Percentiles rank a stretch among this genome's conserved stretches.
These are phyloP conservation scores for Mycosphaerella arachidis DNA, from an alignment of 2,329 filamentous ascomycete genomes.

Conservation along the genomic window DNA sequence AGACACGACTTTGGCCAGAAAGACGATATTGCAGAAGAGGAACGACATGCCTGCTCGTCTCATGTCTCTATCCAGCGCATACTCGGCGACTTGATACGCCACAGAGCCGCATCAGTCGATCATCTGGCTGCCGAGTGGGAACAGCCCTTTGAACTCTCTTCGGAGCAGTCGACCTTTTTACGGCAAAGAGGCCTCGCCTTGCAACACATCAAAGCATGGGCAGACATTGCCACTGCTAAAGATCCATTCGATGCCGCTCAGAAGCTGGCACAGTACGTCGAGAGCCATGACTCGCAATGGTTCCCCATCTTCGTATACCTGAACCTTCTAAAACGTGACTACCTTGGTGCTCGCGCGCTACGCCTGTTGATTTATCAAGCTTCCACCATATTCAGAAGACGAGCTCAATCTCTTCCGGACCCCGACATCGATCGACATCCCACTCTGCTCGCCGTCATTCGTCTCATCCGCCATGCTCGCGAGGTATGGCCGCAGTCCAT, in stretches of 20 bases:
- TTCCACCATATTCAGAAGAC: slow-evolving; percentile 3
- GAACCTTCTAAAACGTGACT: slow-evolving; percentile 43
- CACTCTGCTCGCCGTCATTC: slow-evolving; percentile 40
- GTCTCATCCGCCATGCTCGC: slow-evolving; percentile 50
- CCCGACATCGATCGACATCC: slow-evolving; percentile 5
- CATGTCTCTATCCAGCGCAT: slow-evolving; percentile 14
- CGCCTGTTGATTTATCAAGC: slow-evolving; percentile 35
- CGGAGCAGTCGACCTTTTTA: slow-evolving; percentile 14
- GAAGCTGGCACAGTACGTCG: slow-evolving; percentile 10
- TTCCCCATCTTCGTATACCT: slow-evolving; percentile 45
- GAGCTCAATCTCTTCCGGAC: not conserved
- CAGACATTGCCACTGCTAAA: slow-evolving; percentile 18
- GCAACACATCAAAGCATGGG: slow-evolving; percentile 26
- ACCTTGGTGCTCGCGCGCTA: slow-evolving; percentile 41
- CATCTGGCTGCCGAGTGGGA: slow-evolving; percentile 15
- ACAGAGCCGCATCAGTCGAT: slow-evolving; percentile 1
- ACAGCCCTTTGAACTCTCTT: slow-evolving; percentile 6
- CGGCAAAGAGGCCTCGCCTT: slow-evolving; percentile 12
- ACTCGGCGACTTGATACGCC: slow-evolving; percentile 16
- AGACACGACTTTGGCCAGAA: not conserved
- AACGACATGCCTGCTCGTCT: not conserved
- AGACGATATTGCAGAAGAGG: not conserved
- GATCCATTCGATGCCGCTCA: slow-evolving; percentile 22
- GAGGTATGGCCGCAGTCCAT: slow-evolving; percentile 46
- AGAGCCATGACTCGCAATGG: slow-evolving; percentile 17